Base-by-base conservation (phyloP, 2,329 filamentous ascomycete species). In the Pyrenophora tritici-repentis region DNA sequence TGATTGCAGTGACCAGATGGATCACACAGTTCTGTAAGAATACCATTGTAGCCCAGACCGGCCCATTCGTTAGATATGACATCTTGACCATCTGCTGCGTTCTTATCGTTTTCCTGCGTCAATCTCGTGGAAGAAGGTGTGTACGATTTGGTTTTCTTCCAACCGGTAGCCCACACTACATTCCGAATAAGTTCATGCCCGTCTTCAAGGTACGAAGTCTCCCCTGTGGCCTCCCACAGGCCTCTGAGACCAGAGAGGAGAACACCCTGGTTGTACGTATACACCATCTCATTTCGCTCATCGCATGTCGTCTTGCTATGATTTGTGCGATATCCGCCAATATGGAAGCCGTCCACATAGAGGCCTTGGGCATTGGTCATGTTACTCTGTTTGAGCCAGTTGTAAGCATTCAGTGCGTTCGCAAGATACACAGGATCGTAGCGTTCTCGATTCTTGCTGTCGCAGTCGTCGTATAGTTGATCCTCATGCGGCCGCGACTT, bases 221-320 rank as follows among this genome's bases (percentile, higher is more conserved):
- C 82, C 10, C 88, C 88, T 0, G 90, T 96, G 12, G 85, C 86
- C 55, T 89, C 82, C 84, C 89, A 97, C 0, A 97, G 80, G 1
- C 87, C 89, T 29, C 90, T 84, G 47, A 91, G 83, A 10, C 91
- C 92, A 4, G 89, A 91, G 17, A 97, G 82, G 1, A 97, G 67
- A 3, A 97, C 91, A 17, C 92, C 93, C 73, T 97, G 93, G 74
- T 97, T 97, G 77, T 97, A 97, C 0, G 91, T 95, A 73, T 92
- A 96, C 7, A 96, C 88, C 86, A 91, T 93, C 61, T 92, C 85
- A 72, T 96, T 90, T 41, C 91, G 84, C 42, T 83, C 72, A 68
- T 97, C 90, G 71, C 93, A 97, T 56, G 84, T 80, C 0, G 83
- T 86, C 48, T 89, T 91, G 52, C 81, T 81, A 6, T 77, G 75